These are phyloP conservation scores for Penicillium bialowiezense DNA, from an alignment of 495 filamentous ascomycete genomes.

Conservation along the genomic window DNA sequence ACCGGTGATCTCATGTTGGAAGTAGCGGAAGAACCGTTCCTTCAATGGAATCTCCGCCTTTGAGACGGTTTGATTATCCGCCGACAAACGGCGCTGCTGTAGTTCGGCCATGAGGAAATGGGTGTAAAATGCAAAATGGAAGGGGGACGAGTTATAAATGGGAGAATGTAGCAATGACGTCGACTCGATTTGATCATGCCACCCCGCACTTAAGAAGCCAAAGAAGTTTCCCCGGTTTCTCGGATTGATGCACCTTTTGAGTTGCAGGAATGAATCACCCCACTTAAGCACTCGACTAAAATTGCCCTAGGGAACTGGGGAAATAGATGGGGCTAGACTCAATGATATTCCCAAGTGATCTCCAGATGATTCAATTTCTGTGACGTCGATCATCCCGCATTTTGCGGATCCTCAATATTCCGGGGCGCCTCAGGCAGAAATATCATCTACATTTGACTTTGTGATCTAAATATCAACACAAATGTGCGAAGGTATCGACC, in stretches of 20 bases:
- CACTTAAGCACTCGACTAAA: no score
- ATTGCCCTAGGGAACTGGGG: no score
- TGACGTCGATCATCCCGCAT: slow-evolving; percentile 37
- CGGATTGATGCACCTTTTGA: no score
- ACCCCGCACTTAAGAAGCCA: slow-evolving; percentile 15
- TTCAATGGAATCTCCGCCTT: slow-evolving; percentile 53
- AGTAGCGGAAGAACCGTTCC: slow-evolving; percentile 75
- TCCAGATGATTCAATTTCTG: slow-evolving; percentile 5
- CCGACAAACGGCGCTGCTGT: slow-evolving; percentile 35
- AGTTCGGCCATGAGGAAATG: slow-evolving; percentile 30
- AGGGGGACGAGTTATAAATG: neutral
- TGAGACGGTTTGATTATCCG: slow-evolving; percentile 40
- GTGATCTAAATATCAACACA: no score
- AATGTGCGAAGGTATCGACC: no score
- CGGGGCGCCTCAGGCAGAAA: slow-evolving; percentile 11
- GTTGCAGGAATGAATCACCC: no score
- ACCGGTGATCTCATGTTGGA: slow-evolving; percentile 71
- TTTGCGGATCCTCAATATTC: slow-evolving; percentile 11
- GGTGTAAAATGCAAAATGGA: neutral
- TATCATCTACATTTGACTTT: no score
- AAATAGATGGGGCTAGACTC: neutral
- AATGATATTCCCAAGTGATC: neutral
- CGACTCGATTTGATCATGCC: slow-evolving; percentile 25
- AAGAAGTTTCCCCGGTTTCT: neutral
- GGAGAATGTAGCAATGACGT: slow-evolving; percentile 26